phyloP scores from a whole-genome alignment of 2,329 filamentous ascomycete genomes.

The Seiridium unicorne region DNA sequence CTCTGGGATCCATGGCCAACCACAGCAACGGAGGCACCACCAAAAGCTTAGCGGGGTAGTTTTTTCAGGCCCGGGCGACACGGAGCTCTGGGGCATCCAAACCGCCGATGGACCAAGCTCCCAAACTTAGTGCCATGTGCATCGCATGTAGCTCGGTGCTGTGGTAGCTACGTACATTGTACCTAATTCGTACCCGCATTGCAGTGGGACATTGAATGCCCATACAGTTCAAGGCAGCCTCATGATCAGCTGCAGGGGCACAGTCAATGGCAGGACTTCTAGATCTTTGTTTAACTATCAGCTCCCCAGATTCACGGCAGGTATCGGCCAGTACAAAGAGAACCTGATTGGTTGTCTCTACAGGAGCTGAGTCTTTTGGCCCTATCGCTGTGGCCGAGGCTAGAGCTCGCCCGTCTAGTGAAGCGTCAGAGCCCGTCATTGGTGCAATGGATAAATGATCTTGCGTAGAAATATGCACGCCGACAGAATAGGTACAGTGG shows the following conservation, averaged over 20 bases:
- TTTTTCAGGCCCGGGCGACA: not conserved
- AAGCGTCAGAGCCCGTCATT: not conserved
- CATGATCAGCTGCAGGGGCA: too few relatives aligned
- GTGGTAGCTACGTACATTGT: too few relatives aligned
- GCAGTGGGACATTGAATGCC: too few relatives aligned
- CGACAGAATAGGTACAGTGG: constrained; percentile 1
- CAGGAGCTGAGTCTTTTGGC: too few relatives aligned
- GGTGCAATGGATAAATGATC: not conserved
- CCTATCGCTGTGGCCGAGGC: not conserved
- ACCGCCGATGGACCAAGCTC: not conserved
- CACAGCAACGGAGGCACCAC: constrained; percentile 7
- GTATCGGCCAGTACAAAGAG: too few relatives aligned
- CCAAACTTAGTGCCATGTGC: not conserved
- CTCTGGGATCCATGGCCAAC: constrained; percentile 1
- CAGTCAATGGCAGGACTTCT: too few relatives aligned
- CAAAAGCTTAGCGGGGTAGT: not conserved
- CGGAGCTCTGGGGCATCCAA: not conserved
- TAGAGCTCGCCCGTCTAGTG: not conserved
- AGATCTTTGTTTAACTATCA: too few relatives aligned
- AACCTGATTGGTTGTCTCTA: too few relatives aligned
- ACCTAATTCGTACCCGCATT: too few relatives aligned
- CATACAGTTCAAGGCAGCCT: too few relatives aligned
- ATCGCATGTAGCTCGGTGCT: not conserved
- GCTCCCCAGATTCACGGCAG: too few relatives aligned
- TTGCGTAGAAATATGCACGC: constrained; percentile 3